Base-by-base conservation (phyloP, 129 eudicot genomes). In the Flaveria ramosissima region DNA sequence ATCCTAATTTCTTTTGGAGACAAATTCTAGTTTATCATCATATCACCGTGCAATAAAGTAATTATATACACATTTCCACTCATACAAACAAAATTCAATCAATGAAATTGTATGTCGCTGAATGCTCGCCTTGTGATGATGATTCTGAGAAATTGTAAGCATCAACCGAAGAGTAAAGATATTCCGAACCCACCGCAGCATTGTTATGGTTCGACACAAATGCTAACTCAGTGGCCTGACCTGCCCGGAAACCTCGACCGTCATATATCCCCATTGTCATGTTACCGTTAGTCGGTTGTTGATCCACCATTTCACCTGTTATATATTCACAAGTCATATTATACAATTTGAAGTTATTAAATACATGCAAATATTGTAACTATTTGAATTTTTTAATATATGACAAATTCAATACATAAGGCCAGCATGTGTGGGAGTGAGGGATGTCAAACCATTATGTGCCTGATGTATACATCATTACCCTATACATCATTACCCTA, bases 61-160 rank as follows among this genome's bases (percentile, higher is more conserved):
- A 27, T 30, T 56, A 65, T 65, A 53, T 43, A 53, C 75, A 57
- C 7, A 57, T 27, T 73, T 80, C 39, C 64, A 73, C 4, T 11
- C 73, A 32, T 20, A 65, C 24, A 47, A 42, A 52, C 41, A 67
- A 53, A 59, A 65, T 15, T 72, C 59, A 77, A 3, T 45, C 30
- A 23, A 75, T 27, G 69, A 85, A 85, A 32, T 75, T 74, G 24
- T 48, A 47, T 9, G 78, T 21, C 16, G 78, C 47, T 61, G 72
- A 64, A 23, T 61, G n/a, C 41, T 80, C 84, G 6, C 90, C 82
- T 63, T 86, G 83, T 0, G 85, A 83, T 1, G 87, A 81, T n/a
- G 85, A 80, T 21, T 80, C 84, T 0, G 85, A 43, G 60, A 83
- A 83, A 72, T 61, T 76, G 76, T 80, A 78, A 27, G 76, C 61